Conservation (phyloP, 2,329 filamentous ascomycete genomes). For the Phialophora expanda region DNA sequence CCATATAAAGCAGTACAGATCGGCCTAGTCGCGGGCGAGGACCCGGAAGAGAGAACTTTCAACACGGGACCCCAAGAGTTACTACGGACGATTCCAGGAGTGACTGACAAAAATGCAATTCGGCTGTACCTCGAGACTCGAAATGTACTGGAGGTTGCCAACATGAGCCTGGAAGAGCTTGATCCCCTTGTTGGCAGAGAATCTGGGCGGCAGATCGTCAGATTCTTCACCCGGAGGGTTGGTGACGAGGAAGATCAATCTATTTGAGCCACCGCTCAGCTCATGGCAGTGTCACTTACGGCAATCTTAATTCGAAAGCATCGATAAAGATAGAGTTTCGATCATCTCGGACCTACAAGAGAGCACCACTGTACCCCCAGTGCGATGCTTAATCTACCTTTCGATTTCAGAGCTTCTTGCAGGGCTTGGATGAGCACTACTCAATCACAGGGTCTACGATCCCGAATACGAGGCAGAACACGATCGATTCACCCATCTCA, state of each 20-base stretch:
- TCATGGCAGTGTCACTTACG: background rate
- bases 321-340: background rate
- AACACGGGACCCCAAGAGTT: constrained; percentile 89
- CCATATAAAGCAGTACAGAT: constrained; percentile 83
- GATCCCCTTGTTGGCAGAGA: constrained; percentile 76
- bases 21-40: constrained; percentile 67
- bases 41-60: constrained; percentile 70
- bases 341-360: background rate
- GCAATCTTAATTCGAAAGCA: background rate
- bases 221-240: constrained; percentile 76
- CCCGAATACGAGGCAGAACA: background rate
- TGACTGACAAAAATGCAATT: constrained; percentile 78
- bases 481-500: background rate
- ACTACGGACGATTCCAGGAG: constrained; percentile 80
- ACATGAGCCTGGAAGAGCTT: constrained; percentile 78
- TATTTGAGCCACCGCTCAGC: constrained; percentile 8
- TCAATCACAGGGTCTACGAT: background rate
- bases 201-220: constrained; percentile 73
- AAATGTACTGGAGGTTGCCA: constrained; percentile 81
- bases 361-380: background rate
- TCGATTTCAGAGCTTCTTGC: background rate
- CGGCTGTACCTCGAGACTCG: constrained; percentile 73
- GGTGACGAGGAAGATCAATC: constrained; percentile 51
- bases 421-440: background rate
- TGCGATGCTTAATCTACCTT: background rate